phyloP scores from a whole-genome alignment of 495 filamentous ascomycete species.

The Haplographium delicatum region DNA sequence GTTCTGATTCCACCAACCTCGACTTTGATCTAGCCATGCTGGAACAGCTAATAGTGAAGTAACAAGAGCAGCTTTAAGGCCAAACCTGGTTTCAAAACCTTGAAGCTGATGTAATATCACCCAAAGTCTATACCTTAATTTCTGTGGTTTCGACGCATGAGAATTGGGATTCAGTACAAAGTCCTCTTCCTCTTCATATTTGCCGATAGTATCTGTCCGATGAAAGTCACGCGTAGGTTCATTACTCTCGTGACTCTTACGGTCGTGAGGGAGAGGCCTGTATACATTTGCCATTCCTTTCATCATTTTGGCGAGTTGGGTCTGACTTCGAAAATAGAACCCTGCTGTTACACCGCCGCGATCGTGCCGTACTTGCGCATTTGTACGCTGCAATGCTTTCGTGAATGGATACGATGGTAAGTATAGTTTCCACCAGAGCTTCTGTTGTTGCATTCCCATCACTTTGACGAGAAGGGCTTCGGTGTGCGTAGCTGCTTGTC shows the following conservation, averaged over 20 bases:
- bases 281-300: conserved; percentile 30
- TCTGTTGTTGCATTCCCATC: conserved; percentile 37
- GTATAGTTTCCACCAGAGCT: conserved; percentile 34
- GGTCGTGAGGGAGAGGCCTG: conserved; percentile 29
- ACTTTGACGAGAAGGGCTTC: conserved; percentile 41
- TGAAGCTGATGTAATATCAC: conserved; percentile 45
- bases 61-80: conserved; percentile 48
- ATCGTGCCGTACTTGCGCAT: conserved; percentile 53
- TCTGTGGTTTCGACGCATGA: conserved; percentile 26
- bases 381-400: conserved; percentile 48
- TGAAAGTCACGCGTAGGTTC: conserved; percentile 10
- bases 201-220: conserved; percentile 21
- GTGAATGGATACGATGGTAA: conserved; percentile 45
- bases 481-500: conserved; percentile 45
- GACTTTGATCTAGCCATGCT: conserved; percentile 40
- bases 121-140: conserved; percentile 42
- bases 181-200: conserved; percentile 25
- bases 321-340: conserved; percentile 48
- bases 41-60: conserved; percentile 47
- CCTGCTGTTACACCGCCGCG: conserved; percentile 49
- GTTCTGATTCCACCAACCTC: conserved; percentile 47
- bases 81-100: conserved; percentile 53
- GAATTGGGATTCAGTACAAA: conserved; percentile 22
- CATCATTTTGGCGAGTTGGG: conserved; percentile 35
- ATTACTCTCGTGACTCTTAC: conserved; percentile 26